Evolutionary conservation across 495 filamentous ascomycete genomes (phyloP), one percentile per base, ranked within the genome.

Genomic region (Penicillium manginii): DNA sequence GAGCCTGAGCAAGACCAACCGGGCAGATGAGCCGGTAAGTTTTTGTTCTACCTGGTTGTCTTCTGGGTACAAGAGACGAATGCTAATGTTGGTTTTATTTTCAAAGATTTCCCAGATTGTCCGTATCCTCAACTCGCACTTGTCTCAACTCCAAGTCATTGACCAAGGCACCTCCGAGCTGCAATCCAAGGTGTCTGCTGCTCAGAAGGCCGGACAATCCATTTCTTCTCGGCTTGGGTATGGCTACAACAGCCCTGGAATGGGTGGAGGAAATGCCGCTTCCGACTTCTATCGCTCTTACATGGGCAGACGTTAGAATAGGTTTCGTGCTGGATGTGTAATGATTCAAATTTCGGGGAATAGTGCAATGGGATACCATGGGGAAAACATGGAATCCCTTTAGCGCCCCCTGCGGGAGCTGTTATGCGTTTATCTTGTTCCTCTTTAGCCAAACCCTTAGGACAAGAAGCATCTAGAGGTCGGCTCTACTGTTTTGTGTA

Each of bases 1-100:
- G 23, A 88, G 84, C 5, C 78, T 99, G 59, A 93, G 85, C 80
- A 94, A 93, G 81, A 92, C 88, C 43, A 88, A 80, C 73, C 93
- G 92, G 72, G 81, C 89, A 42, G 92, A 96, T 73, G 93, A 97
- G 78, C 93, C 92, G 63, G 93, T 96, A 84, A 72, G 91, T 84
- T 29, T 7, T 39, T 32, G 9, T 47, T 22, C 2, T 1, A 22
- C 14, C 6, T 18, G 5, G 8, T 17, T n/a, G 19, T 47, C 18
- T 19, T n/a, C 2, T 21, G n/a, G 19, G 7, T 22, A 11, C 45
- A 47, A 47, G 22, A 10, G 2, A 22, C 22, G 19, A 23, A 26
- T 15, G 15, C 12, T 17, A 4, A 43, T 18, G 35, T 52, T 35
- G 61, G 1, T 47, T 68, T 47, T 62, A 54, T 43, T 26, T 6